Percentiles rank a stretch among this genome's conserved stretches.
Evolutionary conservation across 129 eudicot genomes (phyloP).

Genomic region (Tagetes erecta): DNA sequence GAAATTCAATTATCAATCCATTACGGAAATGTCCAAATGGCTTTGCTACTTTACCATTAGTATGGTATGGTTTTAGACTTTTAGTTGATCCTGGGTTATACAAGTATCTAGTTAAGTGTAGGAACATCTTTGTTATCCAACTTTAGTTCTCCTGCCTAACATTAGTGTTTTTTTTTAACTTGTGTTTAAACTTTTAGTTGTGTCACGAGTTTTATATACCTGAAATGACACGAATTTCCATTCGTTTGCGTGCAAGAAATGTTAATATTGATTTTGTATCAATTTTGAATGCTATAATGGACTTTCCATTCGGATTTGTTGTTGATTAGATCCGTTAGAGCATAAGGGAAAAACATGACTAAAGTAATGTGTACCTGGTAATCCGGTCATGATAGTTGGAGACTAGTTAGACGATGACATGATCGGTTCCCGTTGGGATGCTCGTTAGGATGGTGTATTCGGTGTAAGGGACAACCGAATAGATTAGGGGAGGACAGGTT

Average conservation of each 20-base stretch:
- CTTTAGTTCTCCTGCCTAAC: background rate
- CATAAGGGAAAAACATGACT: too few relatives aligned
- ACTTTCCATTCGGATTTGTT: background rate
- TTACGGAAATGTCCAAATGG: background rate
- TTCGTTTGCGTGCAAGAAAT: slow-evolving; percentile 6
- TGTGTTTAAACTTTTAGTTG: background rate
- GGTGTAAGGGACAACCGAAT: too few relatives aligned
- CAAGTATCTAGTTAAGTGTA: background rate
- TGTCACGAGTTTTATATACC: background rate
- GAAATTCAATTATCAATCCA: background rate
- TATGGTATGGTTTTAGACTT: background rate
- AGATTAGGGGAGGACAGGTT: too few relatives aligned
- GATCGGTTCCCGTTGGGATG: too few relatives aligned
- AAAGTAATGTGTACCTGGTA: too few relatives aligned
- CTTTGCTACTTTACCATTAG: background rate
- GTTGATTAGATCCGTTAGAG: too few relatives aligned
- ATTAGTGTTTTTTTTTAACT: background rate
- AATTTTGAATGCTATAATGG: slow-evolving; percentile 2
- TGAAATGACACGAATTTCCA: background rate
- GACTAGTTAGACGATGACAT: too few relatives aligned
- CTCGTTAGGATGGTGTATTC: too few relatives aligned
- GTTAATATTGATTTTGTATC: slow-evolving; percentile 5
- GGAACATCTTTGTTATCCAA: background rate
- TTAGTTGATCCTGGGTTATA: background rate
- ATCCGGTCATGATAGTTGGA: too few relatives aligned